phyloP scores from a whole-genome alignment of 305 asterid genomes.

The Petunia hybrid region DNA sequence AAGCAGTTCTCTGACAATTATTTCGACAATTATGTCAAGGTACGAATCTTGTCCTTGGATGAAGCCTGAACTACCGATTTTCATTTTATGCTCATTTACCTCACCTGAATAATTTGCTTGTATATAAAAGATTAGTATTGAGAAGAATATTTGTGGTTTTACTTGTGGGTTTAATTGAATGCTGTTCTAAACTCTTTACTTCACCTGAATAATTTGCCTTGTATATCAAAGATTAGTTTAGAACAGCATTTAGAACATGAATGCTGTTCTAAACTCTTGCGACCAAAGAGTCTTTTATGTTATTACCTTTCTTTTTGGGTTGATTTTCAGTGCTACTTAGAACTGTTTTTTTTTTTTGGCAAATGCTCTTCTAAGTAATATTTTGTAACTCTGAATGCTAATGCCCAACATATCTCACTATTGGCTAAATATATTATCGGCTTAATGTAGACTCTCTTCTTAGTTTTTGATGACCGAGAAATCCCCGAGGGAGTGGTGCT shows the following conservation, averaged over 20 bases:
- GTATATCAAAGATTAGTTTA: too few species aligned
- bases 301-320: constrained; percentile 7
- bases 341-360: background rate
- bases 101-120: constrained; percentile 26
- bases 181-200: background rate
- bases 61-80: background rate
- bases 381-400: background rate
- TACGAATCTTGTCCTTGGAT: constrained; percentile 39
- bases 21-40: constrained; percentile 82
- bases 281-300: background rate
- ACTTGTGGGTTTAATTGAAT: background rate
- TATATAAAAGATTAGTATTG: constrained; percentile 24
- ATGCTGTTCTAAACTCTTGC: background rate
- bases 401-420: constrained; percentile 14
- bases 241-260: too few species aligned
- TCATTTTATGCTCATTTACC: constrained; percentile 31
- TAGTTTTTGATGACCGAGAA: too few species aligned
- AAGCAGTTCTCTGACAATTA: constrained; percentile 48
- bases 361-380: background rate
- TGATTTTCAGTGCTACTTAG: background rate
- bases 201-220: too few species aligned
- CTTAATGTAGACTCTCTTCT: background rate
- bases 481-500: too few species aligned
- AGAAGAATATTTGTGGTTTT: background rate
- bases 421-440: background rate